A percentile compares a stretch with the other conserved stretches of the same genome.
These are phyloP conservation scores for Carex myosuroides DNA, from an alignment of 176 grass and related monocot species.

Conservation along the genomic window DNA sequence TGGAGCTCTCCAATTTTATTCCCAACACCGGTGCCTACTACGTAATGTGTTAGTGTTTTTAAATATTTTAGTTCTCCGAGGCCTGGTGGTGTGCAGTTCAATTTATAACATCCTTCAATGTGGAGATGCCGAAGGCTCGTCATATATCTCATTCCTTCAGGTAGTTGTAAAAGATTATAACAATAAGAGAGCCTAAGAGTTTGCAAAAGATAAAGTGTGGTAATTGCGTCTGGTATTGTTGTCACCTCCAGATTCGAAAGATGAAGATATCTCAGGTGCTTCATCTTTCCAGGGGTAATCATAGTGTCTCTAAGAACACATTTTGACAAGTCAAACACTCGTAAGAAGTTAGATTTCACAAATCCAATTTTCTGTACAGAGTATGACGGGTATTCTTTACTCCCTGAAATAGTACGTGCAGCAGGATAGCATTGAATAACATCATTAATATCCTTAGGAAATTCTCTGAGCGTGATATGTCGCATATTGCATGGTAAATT, in stretches of 20 bases:
- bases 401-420: background rate
- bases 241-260: accelerated
- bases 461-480: too few relatives aligned
- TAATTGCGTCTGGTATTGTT: background rate
- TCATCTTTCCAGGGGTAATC: background rate
- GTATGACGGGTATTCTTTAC: too few relatives aligned
- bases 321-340: too few relatives aligned
- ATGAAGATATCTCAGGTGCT: background rate
- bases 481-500: too few relatives aligned
- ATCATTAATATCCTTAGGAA: background rate
- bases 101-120: too few relatives aligned
- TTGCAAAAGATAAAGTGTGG: background rate
- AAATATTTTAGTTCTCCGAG: too few relatives aligned
- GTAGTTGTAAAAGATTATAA: accelerated
- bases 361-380: background rate
- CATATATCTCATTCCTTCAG: too few relatives aligned
- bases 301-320: too few relatives aligned
- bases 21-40: too few relatives aligned
- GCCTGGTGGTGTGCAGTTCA: too few relatives aligned
- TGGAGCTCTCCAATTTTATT: slow-evolving; percentile 6
- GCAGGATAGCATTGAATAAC: background rate
- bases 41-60: too few relatives aligned
- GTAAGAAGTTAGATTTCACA: background rate
- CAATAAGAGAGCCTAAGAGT: background rate
- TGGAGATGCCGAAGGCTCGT: too few relatives aligned